phyloP scores from a whole-genome alignment of 306 rosid genomes.

The Castanea mollissima region DNA sequence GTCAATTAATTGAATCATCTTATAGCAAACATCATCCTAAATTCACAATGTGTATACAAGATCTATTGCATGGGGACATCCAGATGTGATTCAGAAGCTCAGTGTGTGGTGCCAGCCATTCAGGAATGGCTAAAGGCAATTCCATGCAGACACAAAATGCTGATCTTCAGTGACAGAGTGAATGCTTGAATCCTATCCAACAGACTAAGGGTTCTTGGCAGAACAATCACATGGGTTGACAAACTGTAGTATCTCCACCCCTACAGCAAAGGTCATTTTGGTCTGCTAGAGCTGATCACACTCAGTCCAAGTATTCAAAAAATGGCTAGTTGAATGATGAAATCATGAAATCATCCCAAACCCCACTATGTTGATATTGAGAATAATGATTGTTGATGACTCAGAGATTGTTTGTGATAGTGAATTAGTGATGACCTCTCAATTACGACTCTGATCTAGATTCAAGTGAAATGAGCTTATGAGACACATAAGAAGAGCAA shows the following conservation, averaged over 20 bases:
- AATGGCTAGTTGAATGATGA: constrained; percentile 8
- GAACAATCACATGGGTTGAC: background rate
- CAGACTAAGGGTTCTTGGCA: background rate
- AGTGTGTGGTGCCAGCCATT: too few species aligned
- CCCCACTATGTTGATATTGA: background rate
- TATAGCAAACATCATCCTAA: too few species aligned
- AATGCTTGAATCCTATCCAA: background rate
- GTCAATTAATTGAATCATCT: background rate
- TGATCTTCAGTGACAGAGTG: background rate
- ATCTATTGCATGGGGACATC: too few species aligned
- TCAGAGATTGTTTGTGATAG: constrained; percentile 35
- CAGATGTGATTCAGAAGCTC: too few species aligned
- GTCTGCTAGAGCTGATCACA: constrained; percentile 10
- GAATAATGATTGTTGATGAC: constrained; percentile 20
- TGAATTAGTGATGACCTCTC: constrained; percentile 20
- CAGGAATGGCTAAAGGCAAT: too few species aligned
- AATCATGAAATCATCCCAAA: background rate
- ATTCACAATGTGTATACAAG: constrained; percentile 17
- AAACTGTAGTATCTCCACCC: background rate
- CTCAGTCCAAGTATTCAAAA: constrained; percentile 1
- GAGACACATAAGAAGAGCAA: constrained; percentile 36
- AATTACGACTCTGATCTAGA: constrained; percentile 40
- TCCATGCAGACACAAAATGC: constrained; percentile 4
- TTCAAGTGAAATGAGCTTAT: constrained; percentile 30
- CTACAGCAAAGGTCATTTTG: background rate